These are phyloP conservation scores for Beta corolliflora DNA, from an alignment of 179 eudicot genomes.

Conservation along the genomic window DNA sequence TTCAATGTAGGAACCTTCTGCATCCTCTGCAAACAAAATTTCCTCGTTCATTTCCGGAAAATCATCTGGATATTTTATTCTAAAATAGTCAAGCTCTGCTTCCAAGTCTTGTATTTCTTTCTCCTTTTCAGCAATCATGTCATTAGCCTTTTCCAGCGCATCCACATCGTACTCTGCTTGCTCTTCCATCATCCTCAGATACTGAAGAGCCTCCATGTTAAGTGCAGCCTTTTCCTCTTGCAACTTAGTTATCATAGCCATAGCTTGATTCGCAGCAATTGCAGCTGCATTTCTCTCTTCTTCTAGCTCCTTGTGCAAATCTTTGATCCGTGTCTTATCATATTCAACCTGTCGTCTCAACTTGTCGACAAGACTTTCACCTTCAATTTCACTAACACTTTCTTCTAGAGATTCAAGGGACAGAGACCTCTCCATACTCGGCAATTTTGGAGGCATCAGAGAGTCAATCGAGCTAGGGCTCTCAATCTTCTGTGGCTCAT, in stretches of 20 bases:
- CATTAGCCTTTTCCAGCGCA: constrained; percentile 63
- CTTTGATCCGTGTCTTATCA: constrained; percentile 40
- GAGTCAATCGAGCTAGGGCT: constrained; percentile 23
- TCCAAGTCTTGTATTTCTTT: constrained; percentile 76
- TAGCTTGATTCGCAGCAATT: constrained; percentile 79
- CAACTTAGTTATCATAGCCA: constrained; percentile 92
- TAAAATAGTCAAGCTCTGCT: constrained; percentile 57
- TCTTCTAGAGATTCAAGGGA: constrained; percentile 41
- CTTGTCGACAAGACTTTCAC: constrained; percentile 28
- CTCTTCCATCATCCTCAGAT: constrained; percentile 95
- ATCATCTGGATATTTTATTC: constrained; percentile 53
- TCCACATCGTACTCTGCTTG: constrained; percentile 79
- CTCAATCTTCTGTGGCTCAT: constrained; percentile 20
- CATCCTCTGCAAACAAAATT: constrained; percentile 27
- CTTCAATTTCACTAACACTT: constrained; percentile 31
- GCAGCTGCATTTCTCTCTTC: constrained; percentile 93
- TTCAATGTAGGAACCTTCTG: constrained; percentile 15
- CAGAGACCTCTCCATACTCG: constrained; percentile 26
- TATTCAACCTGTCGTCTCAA: constrained; percentile 36
- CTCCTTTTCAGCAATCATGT: constrained; percentile 65
- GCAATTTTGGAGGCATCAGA: constrained; percentile 18
- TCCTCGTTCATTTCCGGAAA: constrained; percentile 42
- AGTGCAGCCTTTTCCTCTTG: constrained; percentile 92
- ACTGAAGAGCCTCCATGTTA: constrained; percentile 93
- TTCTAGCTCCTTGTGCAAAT: constrained; percentile 65